Conservation (phyloP, 805 yeast genomes). For the Cyberlindnera maritima region DNA sequence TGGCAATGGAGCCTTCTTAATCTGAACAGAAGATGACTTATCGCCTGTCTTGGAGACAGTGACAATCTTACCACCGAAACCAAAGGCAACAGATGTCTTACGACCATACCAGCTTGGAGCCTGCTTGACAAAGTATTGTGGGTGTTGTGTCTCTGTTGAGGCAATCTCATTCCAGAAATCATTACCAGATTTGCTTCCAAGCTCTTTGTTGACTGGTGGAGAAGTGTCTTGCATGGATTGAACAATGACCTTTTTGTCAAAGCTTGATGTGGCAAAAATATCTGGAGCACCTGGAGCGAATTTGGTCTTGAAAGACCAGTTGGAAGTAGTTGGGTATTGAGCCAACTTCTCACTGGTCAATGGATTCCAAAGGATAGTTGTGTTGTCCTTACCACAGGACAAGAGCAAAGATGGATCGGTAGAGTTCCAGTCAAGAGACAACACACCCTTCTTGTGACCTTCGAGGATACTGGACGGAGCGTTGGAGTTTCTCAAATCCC, state of each 20-base stretch:
- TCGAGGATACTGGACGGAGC: constrained; percentile 76
- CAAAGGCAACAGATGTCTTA: constrained; percentile 76
- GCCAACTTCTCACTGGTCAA: constrained; percentile 67
- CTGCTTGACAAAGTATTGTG: constrained; percentile 66
- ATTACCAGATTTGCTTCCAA: constrained; percentile 50
- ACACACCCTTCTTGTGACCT: constrained; percentile 86
- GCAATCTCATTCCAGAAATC: constrained; percentile 87
- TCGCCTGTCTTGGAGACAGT: constrained; percentile 42
- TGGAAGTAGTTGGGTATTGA: constrained; percentile 86
- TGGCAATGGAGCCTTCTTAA: constrained; percentile 38
- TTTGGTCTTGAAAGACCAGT: constrained; percentile 88
- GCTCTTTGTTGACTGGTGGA: constrained; percentile 47
- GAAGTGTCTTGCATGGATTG: constrained; percentile 89
- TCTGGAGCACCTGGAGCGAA: constrained; percentile 92
- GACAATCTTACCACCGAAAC: constrained; percentile 90
- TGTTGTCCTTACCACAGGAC: constrained; percentile 91
- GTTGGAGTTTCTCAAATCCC: constrained; percentile 94
- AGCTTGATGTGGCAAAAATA: constrained; percentile 81
- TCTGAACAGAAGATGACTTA: constrained; percentile 39
- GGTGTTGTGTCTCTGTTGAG: constrained; percentile 65
- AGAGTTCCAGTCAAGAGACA: constrained; percentile 91
- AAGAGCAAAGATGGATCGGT: constrained; percentile 76
- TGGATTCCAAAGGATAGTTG: constrained; percentile 91
- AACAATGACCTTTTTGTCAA: constrained; percentile 76
- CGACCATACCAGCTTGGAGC: constrained; percentile 89